These are phyloP conservation scores for Colletotrichum sidae DNA, from an alignment of 2,329 filamentous ascomycete species.

Conservation along the genomic window DNA sequence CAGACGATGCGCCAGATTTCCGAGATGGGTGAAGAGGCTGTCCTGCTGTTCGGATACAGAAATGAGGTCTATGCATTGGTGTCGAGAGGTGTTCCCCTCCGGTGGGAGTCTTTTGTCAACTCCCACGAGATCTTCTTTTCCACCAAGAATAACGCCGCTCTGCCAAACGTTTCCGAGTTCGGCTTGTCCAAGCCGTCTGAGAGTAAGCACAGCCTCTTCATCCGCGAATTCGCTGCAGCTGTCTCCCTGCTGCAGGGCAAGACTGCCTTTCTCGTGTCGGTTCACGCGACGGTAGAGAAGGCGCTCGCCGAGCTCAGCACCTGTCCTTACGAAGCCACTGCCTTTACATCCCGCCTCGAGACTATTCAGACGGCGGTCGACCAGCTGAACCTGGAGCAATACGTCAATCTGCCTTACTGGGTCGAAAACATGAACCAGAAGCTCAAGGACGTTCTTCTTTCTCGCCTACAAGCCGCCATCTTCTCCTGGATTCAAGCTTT, in stretches of 20 bases:
- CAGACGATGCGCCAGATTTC: conserved; percentile 88
- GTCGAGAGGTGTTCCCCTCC: conserved; percentile 85
- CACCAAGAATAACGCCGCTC: conserved; percentile 56
- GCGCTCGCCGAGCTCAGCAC: conserved; percentile 84
- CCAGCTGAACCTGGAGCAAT: conserved; percentile 95
- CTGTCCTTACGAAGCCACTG: conserved; percentile 83
- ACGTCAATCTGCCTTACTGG: conserved; percentile 92
- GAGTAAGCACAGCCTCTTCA: conserved; percentile 96
- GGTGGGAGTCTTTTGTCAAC: conserved; percentile 98
- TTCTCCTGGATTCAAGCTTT: conserved; percentile 90
- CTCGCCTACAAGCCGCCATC: conserved; percentile 87
- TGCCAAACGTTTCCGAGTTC: conserved; percentile 53
- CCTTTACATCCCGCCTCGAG: conserved; percentile 84
- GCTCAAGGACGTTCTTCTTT: conserved; percentile 82
- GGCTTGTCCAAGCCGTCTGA: conserved; percentile 70
- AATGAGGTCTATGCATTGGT: conserved; percentile 90
- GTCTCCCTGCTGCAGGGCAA: conserved; percentile 92
- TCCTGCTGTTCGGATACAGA: conserved; percentile 89
- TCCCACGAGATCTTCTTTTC: conserved; percentile 87
- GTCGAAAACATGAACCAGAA: conserved; percentile 87
- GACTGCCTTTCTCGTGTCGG: conserved; percentile 80
- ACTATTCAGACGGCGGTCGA: conserved; percentile 93
- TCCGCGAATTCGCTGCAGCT: conserved; percentile 89
- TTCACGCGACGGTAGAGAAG: conserved; percentile 84
- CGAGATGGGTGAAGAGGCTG: conserved; percentile 87